Percentiles rank a stretch among this genome's conserved stretches.
Evolutionary conservation across 768 basidiomycete species (phyloP).

Genomic region (Infundibulicybe gibba): DNA sequence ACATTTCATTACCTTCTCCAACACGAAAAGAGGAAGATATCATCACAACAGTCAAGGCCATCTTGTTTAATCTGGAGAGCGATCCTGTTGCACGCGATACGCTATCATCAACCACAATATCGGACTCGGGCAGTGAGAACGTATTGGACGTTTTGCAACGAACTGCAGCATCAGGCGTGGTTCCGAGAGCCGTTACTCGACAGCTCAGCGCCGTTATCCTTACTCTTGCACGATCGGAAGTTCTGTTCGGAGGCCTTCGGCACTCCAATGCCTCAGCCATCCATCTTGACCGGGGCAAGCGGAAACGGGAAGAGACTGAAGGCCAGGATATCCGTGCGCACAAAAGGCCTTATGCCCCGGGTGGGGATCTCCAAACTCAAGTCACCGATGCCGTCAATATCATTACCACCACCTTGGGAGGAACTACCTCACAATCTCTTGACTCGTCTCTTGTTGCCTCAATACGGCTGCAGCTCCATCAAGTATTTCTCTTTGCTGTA

Average conservation of each 20-base stretch:
- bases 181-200: slow-evolving; percentile 51
- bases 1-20: not conserved
- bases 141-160: slow-evolving; percentile 54
- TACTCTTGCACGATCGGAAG: slow-evolving; percentile 59
- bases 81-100: slow-evolving; percentile 54
- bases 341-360: slow-evolving; percentile 45
- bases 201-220: slow-evolving; percentile 62
- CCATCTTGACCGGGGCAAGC: slow-evolving; percentile 70
- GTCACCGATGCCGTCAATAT: slow-evolving; percentile 58
- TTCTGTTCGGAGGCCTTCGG: slow-evolving; percentile 60
- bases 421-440: slow-evolving; percentile 38
- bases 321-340: slow-evolving; percentile 24
- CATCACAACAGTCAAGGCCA: slow-evolving; percentile 60
- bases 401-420: slow-evolving; percentile 47
- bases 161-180: slow-evolving; percentile 40
- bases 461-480: slow-evolving; percentile 69
- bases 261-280: slow-evolving; percentile 61
- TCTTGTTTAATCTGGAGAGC: slow-evolving; percentile 53
- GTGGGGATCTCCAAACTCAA: slow-evolving; percentile 48
- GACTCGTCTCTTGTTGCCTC: slow-evolving; percentile 62
- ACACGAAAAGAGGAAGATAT: slow-evolving; percentile 54
- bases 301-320: slow-evolving; percentile 59
- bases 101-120: slow-evolving; percentile 49
- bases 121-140: slow-evolving; percentile 41
- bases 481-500: slow-evolving; percentile 75